Evolutionary conservation across 345 rosid species (phyloP).

Genomic region (Arabis hirsuta): DNA sequence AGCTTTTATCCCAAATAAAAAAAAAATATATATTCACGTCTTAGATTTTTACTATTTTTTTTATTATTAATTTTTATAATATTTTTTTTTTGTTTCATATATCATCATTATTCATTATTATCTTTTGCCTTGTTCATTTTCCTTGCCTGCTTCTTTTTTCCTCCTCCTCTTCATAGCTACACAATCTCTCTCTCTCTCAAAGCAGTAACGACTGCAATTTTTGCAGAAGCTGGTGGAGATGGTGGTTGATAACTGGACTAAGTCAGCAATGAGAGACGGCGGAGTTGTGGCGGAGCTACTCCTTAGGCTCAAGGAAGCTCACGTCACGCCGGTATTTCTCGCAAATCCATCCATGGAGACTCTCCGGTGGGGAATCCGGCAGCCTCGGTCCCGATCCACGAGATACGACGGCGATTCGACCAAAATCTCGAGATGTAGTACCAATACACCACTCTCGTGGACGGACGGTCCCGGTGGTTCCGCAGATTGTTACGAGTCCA

Average conservation of each 20-base stretch:
- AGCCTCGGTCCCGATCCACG: constrained; percentile 52
- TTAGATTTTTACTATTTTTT: no score
- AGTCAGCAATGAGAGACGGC: constrained; percentile 66
- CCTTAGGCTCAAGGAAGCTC: constrained; percentile 49
- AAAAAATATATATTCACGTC: no score
- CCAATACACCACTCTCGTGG: no score
- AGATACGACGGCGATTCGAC: constrained; percentile 41
- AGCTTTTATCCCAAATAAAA: no score
- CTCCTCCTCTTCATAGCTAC: constrained; percentile 12
- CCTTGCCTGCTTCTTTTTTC: background rate
- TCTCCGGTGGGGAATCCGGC: constrained; percentile 62
- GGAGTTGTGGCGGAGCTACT: constrained; percentile 63
- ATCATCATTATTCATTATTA: background rate
- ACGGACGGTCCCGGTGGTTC: constrained; percentile 36
- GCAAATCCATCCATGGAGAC: constrained; percentile 28
- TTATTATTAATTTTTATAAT: no score
- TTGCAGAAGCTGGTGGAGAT: background rate
- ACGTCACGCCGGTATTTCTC: constrained; percentile 35
- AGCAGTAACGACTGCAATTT: background rate
- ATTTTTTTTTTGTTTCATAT: no score
- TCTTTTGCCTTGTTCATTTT: no score
- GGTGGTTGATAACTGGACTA: constrained; percentile 62
- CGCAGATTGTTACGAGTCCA: constrained; percentile 39
- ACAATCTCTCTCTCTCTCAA: constrained; percentile 11
- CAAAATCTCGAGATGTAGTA: no score